Percentiles rank a stretch among this genome's conserved stretches.
Evolutionary conservation across 2,329 filamentous ascomycete genomes (phyloP).

Genomic region (Alternaria incomplexa): DNA sequence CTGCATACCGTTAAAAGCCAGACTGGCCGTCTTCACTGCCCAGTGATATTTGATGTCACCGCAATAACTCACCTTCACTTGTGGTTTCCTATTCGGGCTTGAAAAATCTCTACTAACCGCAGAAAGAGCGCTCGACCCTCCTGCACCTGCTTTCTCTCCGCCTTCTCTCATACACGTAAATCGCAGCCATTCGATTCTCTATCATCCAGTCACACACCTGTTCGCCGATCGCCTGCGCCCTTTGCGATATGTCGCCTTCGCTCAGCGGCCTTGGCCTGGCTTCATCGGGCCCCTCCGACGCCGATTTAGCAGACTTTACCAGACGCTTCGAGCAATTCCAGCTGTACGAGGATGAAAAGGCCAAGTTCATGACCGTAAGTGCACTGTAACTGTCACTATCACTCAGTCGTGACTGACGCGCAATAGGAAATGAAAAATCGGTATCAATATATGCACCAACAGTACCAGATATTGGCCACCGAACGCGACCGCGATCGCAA

Average conservation of each 20-base stretch:
- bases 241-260: constrained; percentile 18
- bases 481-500: constrained; percentile 34
- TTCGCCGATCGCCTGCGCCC: neutral
- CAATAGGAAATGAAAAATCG: constrained; percentile 49
- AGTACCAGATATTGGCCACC: constrained; percentile 36
- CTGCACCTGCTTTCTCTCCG: neutral
- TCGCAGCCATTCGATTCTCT: neutral
- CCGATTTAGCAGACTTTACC: constrained; percentile 27
- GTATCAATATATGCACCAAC: constrained; percentile 46
- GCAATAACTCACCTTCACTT: constrained; percentile 17
- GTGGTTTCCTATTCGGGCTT: constrained; percentile 6
- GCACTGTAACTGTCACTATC: neutral
- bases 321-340: constrained; percentile 41
- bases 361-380: constrained; percentile 41
- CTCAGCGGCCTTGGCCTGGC: constrained; percentile 10
- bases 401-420: neutral
- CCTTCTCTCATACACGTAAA: neutral
- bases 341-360: constrained; percentile 38
- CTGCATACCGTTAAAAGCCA: constrained; percentile 17
- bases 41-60: neutral
- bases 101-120: neutral
- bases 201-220: neutral
- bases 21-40: constrained; percentile 10
- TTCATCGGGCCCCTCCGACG: neutral
- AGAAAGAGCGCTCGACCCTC: constrained; percentile 1